These are phyloP conservation scores for Candida insectorum DNA, from an alignment of 805 yeast genomes.

Conservation along the genomic window DNA sequence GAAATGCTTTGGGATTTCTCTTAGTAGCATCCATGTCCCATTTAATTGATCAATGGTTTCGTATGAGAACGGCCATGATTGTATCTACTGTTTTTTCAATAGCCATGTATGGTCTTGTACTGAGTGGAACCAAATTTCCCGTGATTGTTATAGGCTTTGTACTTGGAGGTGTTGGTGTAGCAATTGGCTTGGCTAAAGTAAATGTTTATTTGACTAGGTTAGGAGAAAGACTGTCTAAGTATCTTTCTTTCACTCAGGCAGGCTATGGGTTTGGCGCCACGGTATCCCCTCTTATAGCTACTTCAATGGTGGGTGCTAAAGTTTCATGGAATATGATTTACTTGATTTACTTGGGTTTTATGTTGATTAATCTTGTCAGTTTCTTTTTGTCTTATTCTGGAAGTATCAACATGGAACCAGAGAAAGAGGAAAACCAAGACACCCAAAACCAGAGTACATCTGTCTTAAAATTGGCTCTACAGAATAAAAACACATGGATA, in stretches of 20 bases:
- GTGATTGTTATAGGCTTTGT: slow-evolving; percentile 48
- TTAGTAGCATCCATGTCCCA: slow-evolving; percentile 46
- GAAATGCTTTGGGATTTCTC: slow-evolving; percentile 54
- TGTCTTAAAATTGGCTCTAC: slow-evolving; percentile 26
- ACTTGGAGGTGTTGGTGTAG: slow-evolving; percentile 57
- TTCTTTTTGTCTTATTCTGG: slow-evolving; percentile 43
- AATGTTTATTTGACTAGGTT: slow-evolving; percentile 51
- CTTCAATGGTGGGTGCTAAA: slow-evolving; percentile 48
- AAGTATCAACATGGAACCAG: slow-evolving; percentile 10
- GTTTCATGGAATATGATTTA: slow-evolving; percentile 53
- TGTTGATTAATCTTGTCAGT: slow-evolving; percentile 39
- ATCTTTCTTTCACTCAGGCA: slow-evolving; percentile 64
- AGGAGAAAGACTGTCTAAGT: slow-evolving; percentile 49
- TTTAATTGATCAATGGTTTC: slow-evolving; percentile 36
- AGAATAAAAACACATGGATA: slow-evolving; percentile 40
- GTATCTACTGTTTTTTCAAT: slow-evolving; percentile 33
- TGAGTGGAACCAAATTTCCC: slow-evolving; percentile 48
- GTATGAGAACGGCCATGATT: slow-evolving; percentile 34
- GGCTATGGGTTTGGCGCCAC: slow-evolving; percentile 71
- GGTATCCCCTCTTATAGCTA: slow-evolving; percentile 63
- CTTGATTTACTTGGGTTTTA: slow-evolving; percentile 41
- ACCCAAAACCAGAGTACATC: not conserved
- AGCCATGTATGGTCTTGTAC: slow-evolving; percentile 42
- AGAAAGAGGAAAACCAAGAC: not conserved
- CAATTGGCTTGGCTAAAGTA: slow-evolving; percentile 45